A percentile compares a stretch with the other conserved stretches of the same genome.
phyloP scores from a whole-genome alignment of 495 filamentous ascomycete species.

The Annulohypoxylon moriforme region DNA sequence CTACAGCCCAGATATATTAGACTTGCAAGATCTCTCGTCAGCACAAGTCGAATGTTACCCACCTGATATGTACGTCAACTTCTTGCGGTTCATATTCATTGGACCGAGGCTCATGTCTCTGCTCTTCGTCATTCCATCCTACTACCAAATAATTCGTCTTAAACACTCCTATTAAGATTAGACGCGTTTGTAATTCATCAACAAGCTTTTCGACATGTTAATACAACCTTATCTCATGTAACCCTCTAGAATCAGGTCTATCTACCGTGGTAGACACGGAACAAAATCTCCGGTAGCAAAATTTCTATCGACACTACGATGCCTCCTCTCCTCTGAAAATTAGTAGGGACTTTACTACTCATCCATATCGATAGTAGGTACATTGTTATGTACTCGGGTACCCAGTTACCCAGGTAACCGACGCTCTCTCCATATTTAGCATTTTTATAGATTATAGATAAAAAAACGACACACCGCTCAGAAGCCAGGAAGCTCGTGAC shows the following conservation, averaged over 20 bases:
- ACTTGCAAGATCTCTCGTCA: neutral
- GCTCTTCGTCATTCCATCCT: neutral
- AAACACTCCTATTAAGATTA: neutral
- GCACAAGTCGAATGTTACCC: neutral
- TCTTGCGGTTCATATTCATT: neutral
- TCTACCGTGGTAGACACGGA: neutral
- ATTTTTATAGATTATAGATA: neutral
- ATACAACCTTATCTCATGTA: neutral
- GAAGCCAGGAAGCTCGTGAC: neutral
- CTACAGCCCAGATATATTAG: neutral
- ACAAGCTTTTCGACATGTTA: neutral
- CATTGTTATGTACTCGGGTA: neutral
- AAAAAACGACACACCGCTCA: neutral
- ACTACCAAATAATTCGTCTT: neutral
- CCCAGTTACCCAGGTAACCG: neutral
- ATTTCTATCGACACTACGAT: neutral
- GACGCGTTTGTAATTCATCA: neutral
- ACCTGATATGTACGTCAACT: neutral
- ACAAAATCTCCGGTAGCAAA: neutral
- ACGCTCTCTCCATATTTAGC: neutral
- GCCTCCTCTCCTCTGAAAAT: too few relatives aligned
- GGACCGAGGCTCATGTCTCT: neutral
- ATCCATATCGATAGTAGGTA: neutral
- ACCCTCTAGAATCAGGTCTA: neutral
- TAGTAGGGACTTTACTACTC: too few relatives aligned